These are phyloP conservation scores for Sporothrix dimorphospora DNA, from an alignment of 2,329 filamentous ascomycete species.

Conservation along the genomic window DNA sequence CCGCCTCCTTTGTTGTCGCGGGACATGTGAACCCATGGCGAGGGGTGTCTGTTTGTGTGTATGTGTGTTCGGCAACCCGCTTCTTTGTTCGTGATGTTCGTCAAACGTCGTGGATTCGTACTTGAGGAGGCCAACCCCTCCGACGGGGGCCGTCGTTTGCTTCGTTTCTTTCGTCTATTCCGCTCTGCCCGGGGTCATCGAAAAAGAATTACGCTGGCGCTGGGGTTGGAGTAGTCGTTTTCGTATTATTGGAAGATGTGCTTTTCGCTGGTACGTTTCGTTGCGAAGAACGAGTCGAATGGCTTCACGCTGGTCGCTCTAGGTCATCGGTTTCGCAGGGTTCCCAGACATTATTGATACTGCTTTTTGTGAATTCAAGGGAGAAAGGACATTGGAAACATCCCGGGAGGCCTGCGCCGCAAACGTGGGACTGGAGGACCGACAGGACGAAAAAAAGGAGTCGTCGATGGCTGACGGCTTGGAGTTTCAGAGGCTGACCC, in stretches of 20 bases:
- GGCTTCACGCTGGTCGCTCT: background rate
- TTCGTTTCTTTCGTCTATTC: background rate
- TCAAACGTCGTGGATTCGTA: background rate
- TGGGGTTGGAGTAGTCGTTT: background rate
- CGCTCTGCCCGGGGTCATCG: background rate
- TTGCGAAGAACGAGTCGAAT: background rate
- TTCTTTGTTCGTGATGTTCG: constrained; percentile 6
- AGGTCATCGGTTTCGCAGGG: background rate
- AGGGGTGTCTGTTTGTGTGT: background rate
- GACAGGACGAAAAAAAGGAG: constrained; percentile 14
- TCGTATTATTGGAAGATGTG: background rate
- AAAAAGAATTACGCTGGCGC: no score
- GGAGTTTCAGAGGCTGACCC: constrained; percentile 20
- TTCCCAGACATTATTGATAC: background rate
- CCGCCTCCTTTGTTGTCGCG: constrained; percentile 15
- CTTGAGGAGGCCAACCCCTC: background rate
- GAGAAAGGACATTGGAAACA: constrained; percentile 14
- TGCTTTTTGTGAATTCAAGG: background rate
- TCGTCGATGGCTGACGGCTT: constrained; percentile 10
- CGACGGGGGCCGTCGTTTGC: background rate
- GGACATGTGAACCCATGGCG: background rate
- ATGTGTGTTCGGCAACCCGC: background rate
- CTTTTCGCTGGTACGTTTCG: background rate
- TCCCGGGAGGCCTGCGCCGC: constrained; percentile 14
- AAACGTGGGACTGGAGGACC: constrained; percentile 2